These are phyloP conservation scores for Domatiomyces globalis DNA, from an alignment of 2,329 filamentous ascomycete genomes.

Conservation along the genomic window DNA sequence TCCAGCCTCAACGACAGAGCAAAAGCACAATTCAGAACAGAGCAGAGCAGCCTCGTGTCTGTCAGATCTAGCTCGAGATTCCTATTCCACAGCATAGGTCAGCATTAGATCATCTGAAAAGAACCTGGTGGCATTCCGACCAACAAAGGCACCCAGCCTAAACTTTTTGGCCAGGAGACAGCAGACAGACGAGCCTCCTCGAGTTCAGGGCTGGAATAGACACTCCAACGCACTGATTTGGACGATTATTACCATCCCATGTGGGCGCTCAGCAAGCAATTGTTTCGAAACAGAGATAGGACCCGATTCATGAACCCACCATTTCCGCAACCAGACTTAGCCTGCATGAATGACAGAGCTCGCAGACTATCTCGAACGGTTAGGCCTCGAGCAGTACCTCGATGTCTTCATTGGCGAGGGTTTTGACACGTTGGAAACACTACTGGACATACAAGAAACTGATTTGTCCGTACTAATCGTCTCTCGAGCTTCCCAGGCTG, in stretches of 20 bases:
- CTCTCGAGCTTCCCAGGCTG: not conserved
- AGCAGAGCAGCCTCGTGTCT: not conserved
- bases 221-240: not conserved
- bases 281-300: not conserved
- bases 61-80: not conserved
- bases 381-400: conserved; percentile 67
- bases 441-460: conserved; percentile 70
- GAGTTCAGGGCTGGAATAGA: not conserved
- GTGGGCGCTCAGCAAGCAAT: not conserved
- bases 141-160: not conserved
- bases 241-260: not conserved
- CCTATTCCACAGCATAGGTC: not conserved
- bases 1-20: not conserved
- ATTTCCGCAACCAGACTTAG: not conserved
- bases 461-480: conserved; percentile 48
- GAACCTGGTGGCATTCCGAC: not conserved
- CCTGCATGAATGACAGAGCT: conserved; percentile 46
- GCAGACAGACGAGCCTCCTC: not conserved
- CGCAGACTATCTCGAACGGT: conserved; percentile 52
- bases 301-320: not conserved
- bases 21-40: not conserved
- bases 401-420: conserved; percentile 60
- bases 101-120: not conserved
- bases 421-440: conserved; percentile 73
- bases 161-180: not conserved